Percentiles rank a stretch among this genome's conserved stretches.
These are phyloP conservation scores for Abelmoschus esculentus DNA, from an alignment of 345 rosid genomes.

Conservation along the genomic window DNA sequence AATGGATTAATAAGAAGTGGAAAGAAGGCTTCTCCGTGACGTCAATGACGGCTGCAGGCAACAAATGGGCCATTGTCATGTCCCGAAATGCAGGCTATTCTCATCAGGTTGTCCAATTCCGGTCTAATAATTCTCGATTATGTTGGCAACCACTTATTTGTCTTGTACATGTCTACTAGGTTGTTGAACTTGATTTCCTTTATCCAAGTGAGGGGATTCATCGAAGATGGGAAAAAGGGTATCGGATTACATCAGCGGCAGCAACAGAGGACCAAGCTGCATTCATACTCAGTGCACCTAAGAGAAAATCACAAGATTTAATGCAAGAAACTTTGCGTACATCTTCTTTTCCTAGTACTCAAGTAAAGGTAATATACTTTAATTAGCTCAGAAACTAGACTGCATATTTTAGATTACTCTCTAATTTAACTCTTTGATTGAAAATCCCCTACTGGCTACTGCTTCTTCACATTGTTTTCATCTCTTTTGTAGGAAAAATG, in stretches of 20 bases:
- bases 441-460: not conserved
- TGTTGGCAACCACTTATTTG: not conserved
- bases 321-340: slow-evolving; percentile 94
- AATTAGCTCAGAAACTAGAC: not conserved
- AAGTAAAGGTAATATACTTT: slow-evolving; percentile 71
- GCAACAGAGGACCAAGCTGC: slow-evolving; percentile 92
- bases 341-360: slow-evolving; percentile 75
- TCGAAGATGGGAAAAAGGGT: slow-evolving; percentile 79
- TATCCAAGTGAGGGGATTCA: slow-evolving; percentile 98
- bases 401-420: too few relatives aligned
- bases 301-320: slow-evolving; percentile 59
- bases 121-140: not conserved
- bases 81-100: slow-evolving; percentile 79
- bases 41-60: slow-evolving; percentile 85
- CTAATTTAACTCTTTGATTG: not conserved
- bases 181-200: slow-evolving; percentile 90
- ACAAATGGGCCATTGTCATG: slow-evolving; percentile 89
- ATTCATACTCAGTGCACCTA: slow-evolving; percentile 43
- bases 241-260: slow-evolving; percentile 82
- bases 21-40: slow-evolving; percentile 90
- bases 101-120: slow-evolving; percentile 46
- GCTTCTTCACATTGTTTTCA: not conserved
- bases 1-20: slow-evolving; percentile 98
- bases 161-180: slow-evolving; percentile 22
- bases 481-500: slow-evolving; percentile 15